Conservation (phyloP, 768 basidiomycete genomes). For the Leccinum boreale region DNA sequence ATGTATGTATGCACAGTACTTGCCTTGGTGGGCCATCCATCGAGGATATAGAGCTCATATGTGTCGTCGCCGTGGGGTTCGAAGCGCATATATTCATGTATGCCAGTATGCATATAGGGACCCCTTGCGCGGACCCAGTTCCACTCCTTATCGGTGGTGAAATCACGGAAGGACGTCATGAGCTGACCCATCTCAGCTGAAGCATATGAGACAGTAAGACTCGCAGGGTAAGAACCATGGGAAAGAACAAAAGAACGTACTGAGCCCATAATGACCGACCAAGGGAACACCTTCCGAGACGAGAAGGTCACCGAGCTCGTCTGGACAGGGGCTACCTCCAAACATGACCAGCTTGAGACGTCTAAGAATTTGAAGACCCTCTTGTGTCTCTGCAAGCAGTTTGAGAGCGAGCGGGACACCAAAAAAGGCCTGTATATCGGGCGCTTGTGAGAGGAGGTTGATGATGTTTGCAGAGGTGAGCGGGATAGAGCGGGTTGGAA, state of each 20-base stretch:
- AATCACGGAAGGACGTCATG: conserved; percentile 48
- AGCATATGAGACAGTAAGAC: neutral
- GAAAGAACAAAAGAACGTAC: conserved; percentile 25
- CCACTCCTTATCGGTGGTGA: conserved; percentile 51
- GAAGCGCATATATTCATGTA: conserved; percentile 38
- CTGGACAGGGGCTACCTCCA: conserved; percentile 51
- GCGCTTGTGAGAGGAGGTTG: conserved; percentile 34
- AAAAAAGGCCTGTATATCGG: conserved; percentile 31
- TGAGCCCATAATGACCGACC: conserved; percentile 48
- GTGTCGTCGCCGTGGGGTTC: conserved; percentile 40
- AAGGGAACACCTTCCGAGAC: conserved; percentile 47
- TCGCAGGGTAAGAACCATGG: neutral
- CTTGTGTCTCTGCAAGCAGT: conserved; percentile 45
- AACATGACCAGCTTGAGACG: conserved; percentile 48
- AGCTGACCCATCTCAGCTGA: conserved; percentile 36
- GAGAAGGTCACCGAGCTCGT: conserved; percentile 51
- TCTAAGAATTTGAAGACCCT: conserved; percentile 40
- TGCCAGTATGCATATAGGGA: conserved; percentile 11
- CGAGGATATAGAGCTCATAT: conserved; percentile 47
- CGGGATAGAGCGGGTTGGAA: conserved; percentile 40
- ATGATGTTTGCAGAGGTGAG: conserved; percentile 46
- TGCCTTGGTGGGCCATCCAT: conserved; percentile 51
- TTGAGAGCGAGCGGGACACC: conserved; percentile 40
- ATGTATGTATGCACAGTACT: neutral
- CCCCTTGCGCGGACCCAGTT: conserved; percentile 45